Percentiles rank a stretch among this genome's conserved stretches.
These are phyloP conservation scores for Annona cherimola DNA, from an alignment of 164 flowering plant genomes.

Conservation along the genomic window DNA sequence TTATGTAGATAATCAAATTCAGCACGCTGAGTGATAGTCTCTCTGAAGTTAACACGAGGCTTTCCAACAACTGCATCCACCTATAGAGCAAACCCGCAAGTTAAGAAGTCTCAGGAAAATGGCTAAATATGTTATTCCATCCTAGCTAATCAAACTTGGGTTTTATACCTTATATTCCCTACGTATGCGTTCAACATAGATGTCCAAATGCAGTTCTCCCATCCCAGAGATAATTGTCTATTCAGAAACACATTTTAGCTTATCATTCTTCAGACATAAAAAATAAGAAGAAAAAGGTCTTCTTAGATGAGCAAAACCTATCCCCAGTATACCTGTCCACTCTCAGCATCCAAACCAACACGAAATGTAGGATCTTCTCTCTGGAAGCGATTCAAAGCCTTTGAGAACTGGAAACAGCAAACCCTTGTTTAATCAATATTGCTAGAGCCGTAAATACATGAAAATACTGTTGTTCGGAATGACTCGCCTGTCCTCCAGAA, in stretches of 20 bases:
- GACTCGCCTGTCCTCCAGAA: constrained; percentile 86
- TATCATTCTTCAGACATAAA: constrained; percentile 5
- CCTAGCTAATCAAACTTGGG: background rate
- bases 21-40: constrained; percentile 92
- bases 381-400: constrained; percentile 97
- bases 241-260: constrained; percentile 8
- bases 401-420: constrained; percentile 65
- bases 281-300: background rate
- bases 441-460: background rate
- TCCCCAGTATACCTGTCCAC: constrained; percentile 69
- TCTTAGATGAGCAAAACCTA: constrained; percentile 4
- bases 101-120: background rate
- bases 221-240: constrained; percentile 99
- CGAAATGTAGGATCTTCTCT: constrained; percentile 99
- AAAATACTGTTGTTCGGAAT: background rate
- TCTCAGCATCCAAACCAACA: constrained; percentile 95
- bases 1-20: constrained; percentile 97
- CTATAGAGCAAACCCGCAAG: constrained; percentile 26
- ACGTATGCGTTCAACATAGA: constrained; percentile 94
- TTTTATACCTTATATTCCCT: constrained; percentile 85
- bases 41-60: constrained; percentile 98
- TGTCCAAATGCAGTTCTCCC: constrained; percentile 99
- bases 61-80: constrained; percentile 97
- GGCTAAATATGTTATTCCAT: background rate
- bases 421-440: background rate